Conservation (phyloP, 2,329 filamentous ascomycete genomes). For the Tothia fuscella region DNA sequence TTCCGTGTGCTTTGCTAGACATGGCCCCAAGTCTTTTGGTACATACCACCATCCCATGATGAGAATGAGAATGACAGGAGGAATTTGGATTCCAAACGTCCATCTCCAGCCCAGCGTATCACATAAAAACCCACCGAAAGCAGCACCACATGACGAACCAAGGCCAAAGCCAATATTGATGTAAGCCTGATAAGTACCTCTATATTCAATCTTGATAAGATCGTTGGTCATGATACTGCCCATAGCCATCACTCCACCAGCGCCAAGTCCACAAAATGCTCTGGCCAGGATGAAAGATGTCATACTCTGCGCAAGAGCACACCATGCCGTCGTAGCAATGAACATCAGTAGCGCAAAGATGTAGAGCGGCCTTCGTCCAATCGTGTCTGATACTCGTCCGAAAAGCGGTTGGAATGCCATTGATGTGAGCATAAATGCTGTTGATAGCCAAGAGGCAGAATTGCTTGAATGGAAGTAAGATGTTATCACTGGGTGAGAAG, state of each 20-base stretch:
- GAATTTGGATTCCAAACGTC: conserved; percentile 48
- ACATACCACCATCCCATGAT: conserved; percentile 32
- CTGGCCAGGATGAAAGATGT: conserved; percentile 58
- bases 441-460: conserved; percentile 71
- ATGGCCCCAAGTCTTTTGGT: conserved; percentile 33
- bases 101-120: conserved; percentile 62
- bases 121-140: conserved; percentile 57
- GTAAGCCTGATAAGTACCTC: conserved; percentile 63
- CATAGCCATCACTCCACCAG: conserved; percentile 41
- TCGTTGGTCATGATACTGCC: conserved; percentile 58
- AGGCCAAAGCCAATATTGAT: conserved; percentile 53
- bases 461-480: conserved; percentile 69
- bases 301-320: conserved; percentile 54
- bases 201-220: conserved; percentile 58
- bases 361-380: conserved; percentile 58
- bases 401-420: conserved; percentile 66
- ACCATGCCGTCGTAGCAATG: conserved; percentile 53
- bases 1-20: conserved; percentile 29
- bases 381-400: conserved; percentile 60
- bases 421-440: conserved; percentile 63
- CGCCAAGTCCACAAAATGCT: conserved; percentile 60
- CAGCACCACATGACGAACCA: conserved; percentile 45
- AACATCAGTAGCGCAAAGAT: conserved; percentile 53
- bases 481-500: conserved; percentile 68
- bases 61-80: conserved; percentile 34